A percentile compares a stretch with the other conserved stretches of the same genome.
Conservation (phyloP, 192 early-diverging fungal genomes). For the Gonapodya prolifera region DNA sequence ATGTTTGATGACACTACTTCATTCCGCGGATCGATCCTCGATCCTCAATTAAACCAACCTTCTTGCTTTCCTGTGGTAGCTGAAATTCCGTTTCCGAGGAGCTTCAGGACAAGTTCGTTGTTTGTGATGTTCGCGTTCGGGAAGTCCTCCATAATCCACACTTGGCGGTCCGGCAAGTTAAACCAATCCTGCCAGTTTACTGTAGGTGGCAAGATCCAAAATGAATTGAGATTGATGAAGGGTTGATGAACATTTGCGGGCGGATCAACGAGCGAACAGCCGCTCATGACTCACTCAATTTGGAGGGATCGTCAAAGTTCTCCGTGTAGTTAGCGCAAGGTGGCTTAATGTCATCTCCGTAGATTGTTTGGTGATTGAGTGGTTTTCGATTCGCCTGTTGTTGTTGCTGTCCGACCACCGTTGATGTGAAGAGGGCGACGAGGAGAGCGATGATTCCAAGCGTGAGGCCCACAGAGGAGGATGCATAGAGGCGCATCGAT, state of each 20-base stretch:
- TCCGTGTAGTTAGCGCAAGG: neutral
- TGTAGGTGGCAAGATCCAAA: neutral
- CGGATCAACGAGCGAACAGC: too few relatives aligned
- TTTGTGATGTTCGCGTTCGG: neutral
- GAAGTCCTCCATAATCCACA: neutral
- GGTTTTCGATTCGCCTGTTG: neutral
- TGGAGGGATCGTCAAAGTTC: neutral
- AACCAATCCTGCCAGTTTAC: neutral
- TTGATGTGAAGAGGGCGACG: too few relatives aligned
- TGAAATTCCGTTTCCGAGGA: neutral
- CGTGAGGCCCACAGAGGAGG: too few relatives aligned
- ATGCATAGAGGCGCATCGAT: too few relatives aligned
- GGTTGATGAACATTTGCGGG: too few relatives aligned
- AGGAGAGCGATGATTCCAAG: too few relatives aligned
- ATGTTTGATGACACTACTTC: too few relatives aligned
- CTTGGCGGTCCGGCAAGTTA: neutral
- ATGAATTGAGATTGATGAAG: too few relatives aligned
- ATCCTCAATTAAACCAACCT: neutral
- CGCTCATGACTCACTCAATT: neutral
- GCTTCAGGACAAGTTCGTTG: neutral
- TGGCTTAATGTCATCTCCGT: neutral
- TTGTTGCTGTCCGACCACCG: neutral
- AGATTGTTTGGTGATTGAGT: neutral
- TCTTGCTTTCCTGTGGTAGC: neutral
- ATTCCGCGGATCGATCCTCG: too few relatives aligned